Conservation (phyloP, 176 grass and related monocot genomes). For the Musa beccarii region DNA sequence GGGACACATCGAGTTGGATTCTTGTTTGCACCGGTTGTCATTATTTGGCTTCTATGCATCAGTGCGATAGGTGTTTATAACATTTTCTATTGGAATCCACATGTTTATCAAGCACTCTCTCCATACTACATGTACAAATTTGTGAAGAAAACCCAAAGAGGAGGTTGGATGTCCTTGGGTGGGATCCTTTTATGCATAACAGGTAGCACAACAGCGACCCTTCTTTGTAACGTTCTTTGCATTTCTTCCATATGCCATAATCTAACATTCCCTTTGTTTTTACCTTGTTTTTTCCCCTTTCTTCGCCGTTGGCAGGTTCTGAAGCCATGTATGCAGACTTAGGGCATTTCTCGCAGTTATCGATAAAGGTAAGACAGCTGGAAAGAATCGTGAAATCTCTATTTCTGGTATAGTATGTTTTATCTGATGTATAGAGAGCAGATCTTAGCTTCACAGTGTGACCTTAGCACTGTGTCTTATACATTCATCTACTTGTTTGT, state of each 20-base stretch:
- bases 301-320: slow-evolving; percentile 56
- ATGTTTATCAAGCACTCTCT: slow-evolving; percentile 84
- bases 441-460: not conserved
- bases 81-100: slow-evolving; percentile 81
- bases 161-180: slow-evolving; percentile 96
- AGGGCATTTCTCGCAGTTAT: slow-evolving; percentile 90
- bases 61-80: slow-evolving; percentile 89
- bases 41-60: slow-evolving; percentile 91
- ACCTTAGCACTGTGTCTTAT: not conserved
- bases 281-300: not conserved
- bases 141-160: slow-evolving; percentile 80
- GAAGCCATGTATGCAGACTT: slow-evolving; percentile 99
- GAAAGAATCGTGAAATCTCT: too few relatives aligned
- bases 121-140: slow-evolving; percentile 99
- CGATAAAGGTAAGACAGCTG: slow-evolving; percentile 61
- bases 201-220: slow-evolving; percentile 25
- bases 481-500: not conserved
- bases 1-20: slow-evolving; percentile 88
- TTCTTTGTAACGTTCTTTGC: not conserved
- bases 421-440: not conserved
- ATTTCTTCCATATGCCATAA: not conserved
- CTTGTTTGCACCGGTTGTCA: slow-evolving; percentile 82
- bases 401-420: too few relatives aligned
- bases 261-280: not conserved
- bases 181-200: slow-evolving; percentile 90